Evolutionary conservation across 2,329 filamentous ascomycete genomes (phyloP), one percentile per base, ranked within the genome.

Genomic region (Fusarium humuli): DNA sequence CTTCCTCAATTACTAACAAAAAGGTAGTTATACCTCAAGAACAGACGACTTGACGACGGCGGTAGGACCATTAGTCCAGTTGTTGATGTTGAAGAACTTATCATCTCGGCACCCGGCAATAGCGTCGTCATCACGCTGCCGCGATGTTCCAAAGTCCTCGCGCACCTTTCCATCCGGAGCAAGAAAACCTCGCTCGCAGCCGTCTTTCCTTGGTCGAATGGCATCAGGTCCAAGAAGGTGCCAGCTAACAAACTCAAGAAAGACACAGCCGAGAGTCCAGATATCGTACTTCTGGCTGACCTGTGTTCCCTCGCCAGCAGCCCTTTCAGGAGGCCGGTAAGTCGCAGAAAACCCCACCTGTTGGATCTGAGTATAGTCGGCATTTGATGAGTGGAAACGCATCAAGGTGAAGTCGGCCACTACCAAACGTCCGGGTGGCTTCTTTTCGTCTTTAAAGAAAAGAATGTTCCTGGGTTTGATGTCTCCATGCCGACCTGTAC

Each of bases 391-490:
- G 32, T 61, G 58, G 4, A 61, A 61, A 2, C 58, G 42, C 58
- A 56, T 61, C 11, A 55, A 18, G 6, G 40, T 46, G 14, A 61
- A 40, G 44, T 56, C 50, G 3, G 58, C 49, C 2, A 61, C 30
- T 1, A 61, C 49, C 20, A 61, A 20, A 12, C 11, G 50, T 9
- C 34, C 58, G 14, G 5, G 30, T 18, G 14, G 4, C 2, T 14
- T 27, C 4, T 14, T 4, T 27, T 48, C 41, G 25, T 22, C 10
- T 29, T 9, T 47, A 11, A 23, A 61, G 55, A n/a, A 49, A 16
- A 61, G 58, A 10, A 61, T 61, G 11, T 56, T 61, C 29, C 56
- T 32, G 0, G 58, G 42, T 22, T 56, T 61, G 44, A 61, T 49
- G 10, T 56, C 49, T 1, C 49, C 44, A 23, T 61, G 58, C 8